Percentiles rank a stretch among this genome's conserved stretches.
Evolutionary conservation across 2,329 filamentous ascomycete species (phyloP).

Genomic region (Colletotrichum echinochloae): DNA sequence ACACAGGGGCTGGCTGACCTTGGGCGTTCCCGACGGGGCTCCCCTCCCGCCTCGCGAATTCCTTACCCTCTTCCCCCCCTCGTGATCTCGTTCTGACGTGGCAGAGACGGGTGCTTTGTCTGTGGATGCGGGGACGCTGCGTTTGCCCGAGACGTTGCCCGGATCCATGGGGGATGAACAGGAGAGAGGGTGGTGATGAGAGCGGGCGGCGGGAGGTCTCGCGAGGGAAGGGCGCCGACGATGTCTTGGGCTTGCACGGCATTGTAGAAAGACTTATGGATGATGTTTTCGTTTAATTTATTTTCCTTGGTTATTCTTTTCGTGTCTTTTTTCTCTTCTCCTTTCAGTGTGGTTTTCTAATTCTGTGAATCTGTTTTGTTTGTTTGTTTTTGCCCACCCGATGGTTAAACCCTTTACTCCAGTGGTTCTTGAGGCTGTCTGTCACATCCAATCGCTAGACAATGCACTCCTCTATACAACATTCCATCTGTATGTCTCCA

Average conservation of each 20-base stretch:
- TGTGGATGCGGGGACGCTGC: too few species aligned
- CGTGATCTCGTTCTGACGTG: conserved; percentile 18
- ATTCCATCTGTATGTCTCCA: not conserved
- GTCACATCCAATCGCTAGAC: not conserved
- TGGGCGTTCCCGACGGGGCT: not conserved
- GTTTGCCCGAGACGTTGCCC: not conserved
- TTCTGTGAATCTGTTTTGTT: not conserved
- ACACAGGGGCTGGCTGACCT: not conserved
- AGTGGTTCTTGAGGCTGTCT: not conserved
- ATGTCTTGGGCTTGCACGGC: not conserved
- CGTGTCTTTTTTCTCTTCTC: not conserved
- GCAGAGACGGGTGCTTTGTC: not conserved
- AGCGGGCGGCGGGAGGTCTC: not conserved
- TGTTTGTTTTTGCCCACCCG: not conserved
- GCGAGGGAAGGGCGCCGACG: not conserved
- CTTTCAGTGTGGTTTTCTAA: too few species aligned
- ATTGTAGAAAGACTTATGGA: too few species aligned
- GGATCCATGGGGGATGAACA: not conserved
- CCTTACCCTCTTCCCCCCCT: not conserved
- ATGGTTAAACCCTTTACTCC: not conserved
- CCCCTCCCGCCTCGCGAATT: not conserved
- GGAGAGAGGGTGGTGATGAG: not conserved
- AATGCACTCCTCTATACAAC: too few species aligned
- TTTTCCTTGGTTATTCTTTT: not conserved
- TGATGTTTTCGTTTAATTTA: not conserved